Evolutionary conservation across 305 asterid species (phyloP).

Genomic region (Nicotiana rustica): DNA sequence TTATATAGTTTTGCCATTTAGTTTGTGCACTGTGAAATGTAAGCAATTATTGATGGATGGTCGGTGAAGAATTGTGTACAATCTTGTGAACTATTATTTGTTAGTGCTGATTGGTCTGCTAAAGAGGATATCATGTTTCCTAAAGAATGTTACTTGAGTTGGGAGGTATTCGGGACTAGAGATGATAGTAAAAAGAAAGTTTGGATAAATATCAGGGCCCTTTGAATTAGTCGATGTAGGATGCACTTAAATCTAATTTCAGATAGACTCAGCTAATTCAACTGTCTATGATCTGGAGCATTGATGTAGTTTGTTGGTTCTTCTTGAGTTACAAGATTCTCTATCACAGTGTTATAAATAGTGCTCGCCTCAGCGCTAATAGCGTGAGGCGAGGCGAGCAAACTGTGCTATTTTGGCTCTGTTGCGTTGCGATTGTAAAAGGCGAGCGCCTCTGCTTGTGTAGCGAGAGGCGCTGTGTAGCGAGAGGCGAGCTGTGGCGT

Average conservation of each 20-base stretch:
- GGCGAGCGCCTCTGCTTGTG: no score
- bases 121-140: neutral
- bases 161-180: neutral
- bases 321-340: conserved; percentile 27
- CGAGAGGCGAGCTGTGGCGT: no score
- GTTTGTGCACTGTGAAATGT: neutral
- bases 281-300: conserved; percentile 8
- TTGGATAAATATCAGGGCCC: neutral
- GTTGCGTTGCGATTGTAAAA: no score
- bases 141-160: neutral
- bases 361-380: no score
- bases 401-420: no score
- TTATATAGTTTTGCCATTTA: conserved; percentile 13
- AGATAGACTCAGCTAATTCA: neutral
- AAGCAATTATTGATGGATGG: conserved; percentile 25
- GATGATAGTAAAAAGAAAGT: neutral
- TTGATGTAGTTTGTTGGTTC: neutral
- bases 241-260: neutral
- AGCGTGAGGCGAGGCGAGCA: no score
- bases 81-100: neutral
- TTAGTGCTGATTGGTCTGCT: conserved; percentile 1
- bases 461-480: no score
- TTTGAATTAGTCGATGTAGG: neutral
- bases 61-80: conserved; percentile 19
- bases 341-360: neutral